These are phyloP conservation scores for Arthrocladium fulminans DNA, from an alignment of 2,329 filamentous ascomycete species.

Conservation along the genomic window DNA sequence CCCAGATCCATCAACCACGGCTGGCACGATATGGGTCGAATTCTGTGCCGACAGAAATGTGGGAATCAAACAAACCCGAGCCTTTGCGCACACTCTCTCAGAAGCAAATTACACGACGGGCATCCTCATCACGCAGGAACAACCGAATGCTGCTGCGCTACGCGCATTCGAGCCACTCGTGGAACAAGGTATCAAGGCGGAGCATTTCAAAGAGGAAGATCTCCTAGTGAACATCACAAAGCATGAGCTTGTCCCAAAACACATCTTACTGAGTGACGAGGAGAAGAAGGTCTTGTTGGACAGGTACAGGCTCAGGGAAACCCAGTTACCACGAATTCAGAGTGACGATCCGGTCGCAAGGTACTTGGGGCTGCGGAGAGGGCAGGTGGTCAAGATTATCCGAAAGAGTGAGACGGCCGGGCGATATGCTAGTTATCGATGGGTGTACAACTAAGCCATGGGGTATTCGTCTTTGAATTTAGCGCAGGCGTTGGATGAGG, in stretches of 20 bases:
- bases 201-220: conserved; percentile 94
- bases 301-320: conserved; percentile 93
- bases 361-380: conserved; percentile 81
- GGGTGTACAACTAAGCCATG: conserved; percentile 35
- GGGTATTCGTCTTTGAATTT: not conserved
- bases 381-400: conserved; percentile 98
- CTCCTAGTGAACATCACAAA: conserved; percentile 95
- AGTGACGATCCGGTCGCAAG: conserved; percentile 84
- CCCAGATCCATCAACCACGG: conserved; percentile 61
- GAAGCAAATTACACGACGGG: conserved; percentile 78
- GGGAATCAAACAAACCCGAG: conserved; percentile 85
- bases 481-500: conserved; percentile 7
- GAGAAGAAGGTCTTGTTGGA: conserved; percentile 81
- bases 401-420: conserved; percentile 90
- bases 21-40: conserved; percentile 87
- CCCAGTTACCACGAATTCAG: conserved; percentile 86
- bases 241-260: conserved; percentile 91
- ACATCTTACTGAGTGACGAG: conserved; percentile 78
- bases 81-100: conserved; percentile 74
- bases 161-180: conserved; percentile 59
- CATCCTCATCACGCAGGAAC: conserved; percentile 75
- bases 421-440: conserved; percentile 89
- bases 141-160: conserved; percentile 76
- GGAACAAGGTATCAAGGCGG: conserved; percentile 56
- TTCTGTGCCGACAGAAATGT: conserved; percentile 74